Evolutionary conservation across 148 eudicot species (phyloP).

Genomic region (Polygonum aviculare): DNA sequence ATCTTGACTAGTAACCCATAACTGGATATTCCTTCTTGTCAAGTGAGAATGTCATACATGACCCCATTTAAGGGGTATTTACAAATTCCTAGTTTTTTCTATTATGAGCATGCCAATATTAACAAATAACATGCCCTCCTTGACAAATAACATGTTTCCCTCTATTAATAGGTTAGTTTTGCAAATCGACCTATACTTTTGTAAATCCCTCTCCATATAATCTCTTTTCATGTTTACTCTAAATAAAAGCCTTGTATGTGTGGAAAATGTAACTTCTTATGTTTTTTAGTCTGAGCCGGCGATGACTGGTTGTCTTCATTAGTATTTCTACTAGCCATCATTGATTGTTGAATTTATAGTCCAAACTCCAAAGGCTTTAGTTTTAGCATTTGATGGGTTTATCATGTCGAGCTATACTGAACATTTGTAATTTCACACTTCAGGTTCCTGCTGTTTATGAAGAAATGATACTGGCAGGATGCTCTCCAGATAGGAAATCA

Average conservation of each 20-base stretch:
- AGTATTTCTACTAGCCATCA: neutral
- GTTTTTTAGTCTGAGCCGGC: neutral
- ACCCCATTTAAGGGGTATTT: too few species aligned
- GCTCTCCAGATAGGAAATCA: conserved; percentile 83
- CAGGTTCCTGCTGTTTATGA: conserved; percentile 95
- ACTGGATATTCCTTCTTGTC: neutral
- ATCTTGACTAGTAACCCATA: neutral
- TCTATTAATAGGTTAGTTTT: neutral
- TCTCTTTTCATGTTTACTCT: neutral
- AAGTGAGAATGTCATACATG: neutral
- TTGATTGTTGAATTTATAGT: neutral
- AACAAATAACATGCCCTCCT: too few species aligned
- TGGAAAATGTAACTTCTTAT: neutral
- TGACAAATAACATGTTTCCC: too few species aligned
- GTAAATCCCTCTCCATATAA: neutral
- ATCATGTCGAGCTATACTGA: neutral
- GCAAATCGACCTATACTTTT: too few species aligned
- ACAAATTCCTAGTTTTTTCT: too few species aligned
- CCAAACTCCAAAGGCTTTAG: neutral
- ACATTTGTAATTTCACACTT: conserved; percentile 6
- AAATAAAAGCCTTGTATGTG: neutral
- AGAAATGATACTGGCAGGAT: conserved; percentile 85
- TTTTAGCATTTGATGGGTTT: neutral
- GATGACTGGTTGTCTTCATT: neutral
- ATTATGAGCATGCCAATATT: too few species aligned